Percentiles rank a stretch among this genome's conserved stretches.
Conservation (phyloP, 257 asterid species). For the Capsicum pubescens region DNA sequence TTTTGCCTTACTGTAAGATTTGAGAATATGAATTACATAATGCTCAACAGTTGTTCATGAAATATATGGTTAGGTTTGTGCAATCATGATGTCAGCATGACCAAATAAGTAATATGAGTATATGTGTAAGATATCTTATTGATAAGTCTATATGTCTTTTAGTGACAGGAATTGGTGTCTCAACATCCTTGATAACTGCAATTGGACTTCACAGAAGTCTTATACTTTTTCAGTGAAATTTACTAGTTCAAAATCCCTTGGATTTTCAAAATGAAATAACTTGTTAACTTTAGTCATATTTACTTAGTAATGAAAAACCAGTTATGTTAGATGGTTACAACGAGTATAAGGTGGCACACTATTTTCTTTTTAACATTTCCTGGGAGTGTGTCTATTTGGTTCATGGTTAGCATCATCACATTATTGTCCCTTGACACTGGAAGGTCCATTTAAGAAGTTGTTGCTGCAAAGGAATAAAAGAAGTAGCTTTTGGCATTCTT, state of each 20-base stretch:
- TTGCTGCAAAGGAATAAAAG: constrained; percentile 19
- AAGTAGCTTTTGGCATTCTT: constrained; percentile 21
- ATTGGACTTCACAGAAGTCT: constrained; percentile 21
- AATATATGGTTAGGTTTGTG: background rate
- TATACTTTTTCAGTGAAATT: constrained; percentile 13
- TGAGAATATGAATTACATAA: background rate
- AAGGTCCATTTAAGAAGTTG: background rate
- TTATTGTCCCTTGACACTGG: constrained; percentile 2
- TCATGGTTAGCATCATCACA: constrained; percentile 20
- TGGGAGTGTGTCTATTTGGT: background rate
- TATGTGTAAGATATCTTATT: background rate
- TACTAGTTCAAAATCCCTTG: constrained; percentile 18
- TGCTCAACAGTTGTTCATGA: background rate
- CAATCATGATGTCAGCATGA: background rate
- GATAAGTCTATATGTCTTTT: background rate
- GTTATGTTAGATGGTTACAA: constrained; percentile 7
- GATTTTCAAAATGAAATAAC: constrained; percentile 4
- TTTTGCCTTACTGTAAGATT: background rate
- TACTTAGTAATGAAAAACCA: background rate
- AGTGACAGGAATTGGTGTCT: background rate
- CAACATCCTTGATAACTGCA: constrained; percentile 1
- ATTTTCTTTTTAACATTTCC: constrained; percentile 7
- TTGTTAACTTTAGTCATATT: background rate
- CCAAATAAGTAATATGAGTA: background rate
- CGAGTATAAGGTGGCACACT: background rate